Evolutionary conservation across 2,329 filamentous ascomycete genomes (phyloP).

Genomic region (Colletotrichum navitas): DNA sequence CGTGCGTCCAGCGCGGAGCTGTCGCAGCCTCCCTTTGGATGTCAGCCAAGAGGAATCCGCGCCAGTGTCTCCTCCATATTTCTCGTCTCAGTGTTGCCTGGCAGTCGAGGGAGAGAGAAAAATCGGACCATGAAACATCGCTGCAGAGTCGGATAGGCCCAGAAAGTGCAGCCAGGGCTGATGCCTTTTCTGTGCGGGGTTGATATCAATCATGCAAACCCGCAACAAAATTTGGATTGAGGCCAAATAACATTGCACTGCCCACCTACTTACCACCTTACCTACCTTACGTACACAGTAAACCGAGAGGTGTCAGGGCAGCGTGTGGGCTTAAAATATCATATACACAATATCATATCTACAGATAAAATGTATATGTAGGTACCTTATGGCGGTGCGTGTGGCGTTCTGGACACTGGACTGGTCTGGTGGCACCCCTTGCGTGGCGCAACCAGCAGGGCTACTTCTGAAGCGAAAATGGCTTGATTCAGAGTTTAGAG

Average conservation of each 20-base stretch:
- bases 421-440: slow-evolving; percentile 10
- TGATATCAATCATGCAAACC: background rate
- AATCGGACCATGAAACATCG: background rate
- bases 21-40: slow-evolving; percentile 22
- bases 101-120: background rate
- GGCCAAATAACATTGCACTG: background rate
- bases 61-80: background rate
- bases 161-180: background rate
- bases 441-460: background rate
- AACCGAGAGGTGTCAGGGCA: slow-evolving; percentile 3
- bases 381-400: background rate
- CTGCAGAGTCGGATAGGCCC: background rate
- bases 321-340: background rate
- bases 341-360: background rate
- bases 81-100: slow-evolving; percentile 3
- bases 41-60: background rate
- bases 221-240: background rate
- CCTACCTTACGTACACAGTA: too few relatives aligned
- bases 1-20: slow-evolving; percentile 13
- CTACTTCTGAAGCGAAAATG: too few relatives aligned
- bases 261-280: too few relatives aligned
- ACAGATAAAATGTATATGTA: too few relatives aligned
- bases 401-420: slow-evolving; percentile 14
- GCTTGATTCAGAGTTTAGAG: slow-evolving; percentile 2
- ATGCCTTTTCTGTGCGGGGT: background rate